Conservation (phyloP, 2,329 filamentous ascomycete species). For the Xylaria sp. region DNA sequence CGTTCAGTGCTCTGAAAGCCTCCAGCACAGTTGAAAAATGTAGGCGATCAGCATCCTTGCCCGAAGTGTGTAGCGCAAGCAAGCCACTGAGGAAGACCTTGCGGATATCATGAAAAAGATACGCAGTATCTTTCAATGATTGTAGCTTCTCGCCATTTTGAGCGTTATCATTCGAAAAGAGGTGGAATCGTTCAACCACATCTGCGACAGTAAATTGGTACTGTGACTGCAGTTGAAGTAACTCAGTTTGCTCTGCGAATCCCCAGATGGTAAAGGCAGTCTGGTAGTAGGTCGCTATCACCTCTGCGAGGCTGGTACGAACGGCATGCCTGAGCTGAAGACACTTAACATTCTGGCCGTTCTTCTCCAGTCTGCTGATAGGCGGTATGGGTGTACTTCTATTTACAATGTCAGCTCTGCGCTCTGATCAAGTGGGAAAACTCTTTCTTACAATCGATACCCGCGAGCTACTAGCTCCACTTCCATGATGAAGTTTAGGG, state of each 20-base stretch:
- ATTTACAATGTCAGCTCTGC: slow-evolving; percentile 34
- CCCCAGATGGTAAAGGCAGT: slow-evolving; percentile 75
- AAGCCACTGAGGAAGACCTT: slow-evolving; percentile 91
- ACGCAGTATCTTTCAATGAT: slow-evolving; percentile 82
- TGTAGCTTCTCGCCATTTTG: slow-evolving; percentile 84
- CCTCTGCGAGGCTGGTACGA: slow-evolving; percentile 73
- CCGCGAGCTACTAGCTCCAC: slow-evolving; percentile 51
- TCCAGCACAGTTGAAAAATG: slow-evolving; percentile 84
- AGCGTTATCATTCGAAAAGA: slow-evolving; percentile 72
- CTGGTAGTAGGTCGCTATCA: slow-evolving; percentile 78
- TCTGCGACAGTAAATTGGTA: slow-evolving; percentile 82
- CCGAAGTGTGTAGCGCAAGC: slow-evolving; percentile 84
- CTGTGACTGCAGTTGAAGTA: slow-evolving; percentile 93
- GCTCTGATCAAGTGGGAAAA: neutral
- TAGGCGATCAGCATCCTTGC: slow-evolving; percentile 78
- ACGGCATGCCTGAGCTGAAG: slow-evolving; percentile 81
- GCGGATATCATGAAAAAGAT: slow-evolving; percentile 81
- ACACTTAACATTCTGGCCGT: slow-evolving; percentile 81
- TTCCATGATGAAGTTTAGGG: slow-evolving; percentile 52
- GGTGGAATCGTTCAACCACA: slow-evolving; percentile 74
- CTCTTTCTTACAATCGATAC: slow-evolving; percentile 48
- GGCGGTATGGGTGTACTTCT: slow-evolving; percentile 91
- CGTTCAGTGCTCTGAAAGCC: slow-evolving; percentile 74
- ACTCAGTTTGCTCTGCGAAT: slow-evolving; percentile 80
- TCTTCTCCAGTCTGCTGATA: slow-evolving; percentile 90